Conservation (phyloP, 2,329 filamentous ascomycete genomes). For the Penicillium sp. region DNA sequence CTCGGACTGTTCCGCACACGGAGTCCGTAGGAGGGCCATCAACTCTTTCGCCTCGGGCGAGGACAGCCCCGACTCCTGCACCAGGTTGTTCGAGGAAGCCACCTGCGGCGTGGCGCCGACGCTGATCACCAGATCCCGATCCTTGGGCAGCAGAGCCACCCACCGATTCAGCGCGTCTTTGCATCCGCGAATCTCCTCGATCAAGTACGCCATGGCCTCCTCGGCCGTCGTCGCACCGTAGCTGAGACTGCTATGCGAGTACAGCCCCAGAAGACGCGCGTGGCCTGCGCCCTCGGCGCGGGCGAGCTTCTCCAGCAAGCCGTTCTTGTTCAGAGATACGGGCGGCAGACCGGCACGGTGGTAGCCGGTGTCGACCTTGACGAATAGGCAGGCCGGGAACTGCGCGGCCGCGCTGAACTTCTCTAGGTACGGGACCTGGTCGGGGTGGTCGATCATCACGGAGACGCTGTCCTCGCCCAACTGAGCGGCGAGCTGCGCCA, state of each 20-base stretch:
- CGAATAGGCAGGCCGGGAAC: conserved; percentile 55
- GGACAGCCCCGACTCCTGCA: conserved; percentile 34
- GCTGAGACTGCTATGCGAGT: conserved; percentile 70
- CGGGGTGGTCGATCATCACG: conserved; percentile 67
- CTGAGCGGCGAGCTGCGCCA: conserved; percentile 55
- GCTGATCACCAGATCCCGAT: conserved; percentile 54
- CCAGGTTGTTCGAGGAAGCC: conserved; percentile 61
- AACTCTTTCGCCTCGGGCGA: conserved; percentile 32
- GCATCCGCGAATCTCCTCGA: conserved; percentile 57
- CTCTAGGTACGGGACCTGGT: conserved; percentile 55
- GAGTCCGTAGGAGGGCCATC: conserved; percentile 29
- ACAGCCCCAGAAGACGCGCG: conserved; percentile 60
- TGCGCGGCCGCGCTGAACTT: conserved; percentile 46
- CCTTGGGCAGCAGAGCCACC: conserved; percentile 11
- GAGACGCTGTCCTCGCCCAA: conserved; percentile 59
- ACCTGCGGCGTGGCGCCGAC: conserved; percentile 76
- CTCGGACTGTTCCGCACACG: conserved; percentile 8
- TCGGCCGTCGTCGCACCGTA: conserved; percentile 57
- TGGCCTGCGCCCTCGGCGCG: conserved; percentile 26
- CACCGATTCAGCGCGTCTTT: conserved; percentile 28
- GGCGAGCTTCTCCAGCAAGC: conserved; percentile 29
- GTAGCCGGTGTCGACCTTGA: conserved; percentile 74
- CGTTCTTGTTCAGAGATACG: conserved; percentile 41
- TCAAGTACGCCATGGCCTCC: conserved; percentile 60
- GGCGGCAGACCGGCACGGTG: conserved; percentile 66